Percentiles rank a stretch among this genome's conserved stretches.
Conservation (phyloP, 192 early-diverging fungal genomes). For the Funneliformis geosporum region DNA sequence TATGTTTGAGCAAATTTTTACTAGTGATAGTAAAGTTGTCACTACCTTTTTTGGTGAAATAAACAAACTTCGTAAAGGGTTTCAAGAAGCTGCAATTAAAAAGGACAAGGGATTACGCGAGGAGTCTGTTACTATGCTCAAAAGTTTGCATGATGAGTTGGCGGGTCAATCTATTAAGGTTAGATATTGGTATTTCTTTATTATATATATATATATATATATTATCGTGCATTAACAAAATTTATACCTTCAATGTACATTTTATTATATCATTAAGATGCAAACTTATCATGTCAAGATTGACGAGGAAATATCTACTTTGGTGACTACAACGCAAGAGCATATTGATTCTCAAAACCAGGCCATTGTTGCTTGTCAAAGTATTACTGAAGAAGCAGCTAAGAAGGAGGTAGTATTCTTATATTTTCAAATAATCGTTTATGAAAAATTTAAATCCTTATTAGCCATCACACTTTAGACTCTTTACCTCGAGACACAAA, state of each 20-base stretch:
- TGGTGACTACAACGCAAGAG: not conserved
- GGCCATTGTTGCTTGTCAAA: not conserved
- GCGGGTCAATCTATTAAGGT: not conserved
- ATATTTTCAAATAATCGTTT: not conserved
- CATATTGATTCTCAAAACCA: constrained; percentile 7
- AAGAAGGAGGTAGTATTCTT: not conserved
- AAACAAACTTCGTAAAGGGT: not conserved
- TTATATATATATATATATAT: not conserved
- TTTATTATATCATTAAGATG: not conserved
- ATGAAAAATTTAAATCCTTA: not conserved
- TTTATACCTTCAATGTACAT: too few species aligned
- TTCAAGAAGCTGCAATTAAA: not conserved
- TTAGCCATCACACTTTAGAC: not conserved
- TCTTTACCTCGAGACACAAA: not conserved
- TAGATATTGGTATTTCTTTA: not conserved
- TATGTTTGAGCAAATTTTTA: not conserved
- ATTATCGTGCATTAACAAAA: too few species aligned
- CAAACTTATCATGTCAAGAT: not conserved
- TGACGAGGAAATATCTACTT: not conserved
- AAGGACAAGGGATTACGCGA: not conserved
- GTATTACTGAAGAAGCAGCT: not conserved
- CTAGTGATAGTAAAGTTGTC: not conserved
- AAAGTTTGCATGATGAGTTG: constrained; percentile 1
- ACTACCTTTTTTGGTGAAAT: not conserved
- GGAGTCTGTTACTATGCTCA: not conserved